These are phyloP conservation scores for Kondoa malvinella DNA, from an alignment of 768 basidiomycete genomes.

Conservation along the genomic window DNA sequence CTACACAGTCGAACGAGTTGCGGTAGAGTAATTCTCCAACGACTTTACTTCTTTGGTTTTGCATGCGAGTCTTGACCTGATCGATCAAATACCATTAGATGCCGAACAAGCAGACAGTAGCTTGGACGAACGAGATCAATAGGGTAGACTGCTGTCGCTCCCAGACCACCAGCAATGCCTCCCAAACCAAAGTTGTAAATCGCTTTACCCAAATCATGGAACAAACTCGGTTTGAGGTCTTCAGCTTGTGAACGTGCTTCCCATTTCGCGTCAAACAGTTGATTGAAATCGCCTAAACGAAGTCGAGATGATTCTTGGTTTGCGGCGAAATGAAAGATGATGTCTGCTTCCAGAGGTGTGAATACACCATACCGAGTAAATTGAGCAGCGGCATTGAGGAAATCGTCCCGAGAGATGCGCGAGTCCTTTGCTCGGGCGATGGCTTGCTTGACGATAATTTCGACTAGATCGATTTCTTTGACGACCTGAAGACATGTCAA, in stretches of 20 bases:
- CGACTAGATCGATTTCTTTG: slow-evolving; percentile 56
- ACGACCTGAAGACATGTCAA: slow-evolving; percentile 40
- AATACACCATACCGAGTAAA: slow-evolving; percentile 85
- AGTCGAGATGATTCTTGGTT: slow-evolving; percentile 52
- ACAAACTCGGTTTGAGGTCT: not conserved
- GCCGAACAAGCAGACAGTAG: not conserved
- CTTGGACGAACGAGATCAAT: slow-evolving; percentile 31
- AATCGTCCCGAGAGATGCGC: slow-evolving; percentile 87
- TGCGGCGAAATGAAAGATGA: slow-evolving; percentile 93
- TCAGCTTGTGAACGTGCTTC: slow-evolving; percentile 28
- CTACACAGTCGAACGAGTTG: slow-evolving; percentile 85
- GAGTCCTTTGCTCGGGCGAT: slow-evolving; percentile 82
- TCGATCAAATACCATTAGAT: not conserved
- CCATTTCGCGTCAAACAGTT: slow-evolving; percentile 82
- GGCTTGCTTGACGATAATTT: slow-evolving; percentile 58
- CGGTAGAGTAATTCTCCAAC: slow-evolving; percentile 94
- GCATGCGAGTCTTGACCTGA: slow-evolving; percentile 47
- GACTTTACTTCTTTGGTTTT: slow-evolving; percentile 91
- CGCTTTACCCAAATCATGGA: slow-evolving; percentile 43
- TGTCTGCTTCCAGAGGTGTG: slow-evolving; percentile 94
- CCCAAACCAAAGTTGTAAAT: slow-evolving; percentile 76
- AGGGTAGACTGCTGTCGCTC: slow-evolving; percentile 94
- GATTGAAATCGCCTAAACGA: slow-evolving; percentile 75
- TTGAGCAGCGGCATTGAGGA: slow-evolving; percentile 69
- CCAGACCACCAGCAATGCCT: slow-evolving; percentile 74